Base-by-base conservation (phyloP, 805 yeast genomes). In the Myxozyma sirexii region DNA sequence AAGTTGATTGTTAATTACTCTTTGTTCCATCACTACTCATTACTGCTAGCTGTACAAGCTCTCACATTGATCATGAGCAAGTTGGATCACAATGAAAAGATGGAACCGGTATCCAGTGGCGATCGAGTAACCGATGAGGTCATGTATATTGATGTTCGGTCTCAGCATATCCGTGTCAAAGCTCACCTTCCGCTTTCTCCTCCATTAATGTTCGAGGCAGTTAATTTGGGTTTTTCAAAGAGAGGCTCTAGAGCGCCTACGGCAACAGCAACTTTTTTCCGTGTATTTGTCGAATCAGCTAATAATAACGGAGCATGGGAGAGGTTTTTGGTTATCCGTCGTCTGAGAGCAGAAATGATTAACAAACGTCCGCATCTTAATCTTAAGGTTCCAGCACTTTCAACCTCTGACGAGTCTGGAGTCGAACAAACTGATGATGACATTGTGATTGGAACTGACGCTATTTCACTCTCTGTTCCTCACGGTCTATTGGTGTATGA, bases 401-500 rank as follows among this genome's bases (percentile, higher is more conserved):
- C 33, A 3, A 15, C 45, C 15, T 23, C 35, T 3, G 41, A 33
- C 17, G 15, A 17, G 35, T 21, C 47, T 24, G 4, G 21, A 7
- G 21, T 43, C 19, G 39, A 46, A 26, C 23, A 17, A 19, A 26
- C 21, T 42, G 39, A 62, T 6, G 72, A 65, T 23, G 56, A 66
- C 35, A 59, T 74, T 23, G 27, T 57, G 1, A 57, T 75, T 37
- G 68, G 69, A 15, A 63, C 73, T n/a, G 73, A 70, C 7, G 73
- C 71, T 2, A 47, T 77, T 58, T 66, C 76, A 12, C 54, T 77
- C 56, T 73, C 71, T 26, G 68, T 90, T 52, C 97, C 97, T 0
- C 83, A 86, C 71, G 83, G 84, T 55, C 88, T 88, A 69, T 78
- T 88, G 53, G 83, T 89, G 56, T 89, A 88, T 74, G 81, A 85